A percentile compares a stretch with the other conserved stretches of the same genome.
phyloP scores from a whole-genome alignment of 2,329 filamentous ascomycete genomes.

The Curvularia sp. region DNA sequence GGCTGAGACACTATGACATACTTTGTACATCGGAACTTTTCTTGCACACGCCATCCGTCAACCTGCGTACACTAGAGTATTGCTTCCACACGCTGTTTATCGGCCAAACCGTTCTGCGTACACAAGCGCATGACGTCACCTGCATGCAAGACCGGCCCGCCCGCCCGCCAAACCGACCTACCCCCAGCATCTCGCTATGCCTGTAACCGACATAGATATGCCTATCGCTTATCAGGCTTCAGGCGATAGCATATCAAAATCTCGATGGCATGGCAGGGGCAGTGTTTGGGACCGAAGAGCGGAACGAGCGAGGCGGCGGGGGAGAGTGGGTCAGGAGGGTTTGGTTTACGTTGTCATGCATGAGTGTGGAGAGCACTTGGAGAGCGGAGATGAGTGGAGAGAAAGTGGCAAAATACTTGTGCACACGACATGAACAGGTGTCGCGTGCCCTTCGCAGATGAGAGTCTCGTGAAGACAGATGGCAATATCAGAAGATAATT shows the following conservation, averaged over 20 bases:
- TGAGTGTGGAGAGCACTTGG: neutral
- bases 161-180: neutral
- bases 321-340: neutral
- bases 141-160: neutral
- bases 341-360: neutral
- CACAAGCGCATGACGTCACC: neutral
- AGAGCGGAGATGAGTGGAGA: neutral
- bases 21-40: neutral
- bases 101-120: neutral
- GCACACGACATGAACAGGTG: neutral
- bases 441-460: neutral
- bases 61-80: neutral
- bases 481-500: neutral
- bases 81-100: neutral
- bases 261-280: neutral
- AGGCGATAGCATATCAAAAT: neutral
- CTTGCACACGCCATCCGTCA: neutral
- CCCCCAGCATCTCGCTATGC: too few species aligned
- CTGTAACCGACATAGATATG: neutral
- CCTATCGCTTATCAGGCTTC: neutral
- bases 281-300: neutral
- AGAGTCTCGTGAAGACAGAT: too few species aligned
- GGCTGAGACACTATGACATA: neutral
- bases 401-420: neutral
- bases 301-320: neutral